Percentiles rank a stretch among this genome's conserved stretches.
These are phyloP conservation scores for Lasiodiplodia hormozganensis DNA, from an alignment of 2,329 filamentous ascomycete species.

Conservation along the genomic window DNA sequence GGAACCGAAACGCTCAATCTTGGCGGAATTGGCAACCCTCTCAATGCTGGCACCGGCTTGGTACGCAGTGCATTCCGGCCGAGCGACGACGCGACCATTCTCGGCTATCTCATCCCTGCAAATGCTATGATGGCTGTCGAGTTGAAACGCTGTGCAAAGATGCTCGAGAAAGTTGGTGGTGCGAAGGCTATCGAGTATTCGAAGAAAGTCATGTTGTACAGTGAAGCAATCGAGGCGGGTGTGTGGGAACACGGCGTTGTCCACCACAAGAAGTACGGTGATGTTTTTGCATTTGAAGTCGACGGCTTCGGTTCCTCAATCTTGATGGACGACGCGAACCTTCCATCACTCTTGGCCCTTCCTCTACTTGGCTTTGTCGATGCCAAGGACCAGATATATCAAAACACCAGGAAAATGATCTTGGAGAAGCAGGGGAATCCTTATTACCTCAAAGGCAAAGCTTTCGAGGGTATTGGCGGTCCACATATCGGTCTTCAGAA, in stretches of 20 bases:
- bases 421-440: constrained; percentile 80
- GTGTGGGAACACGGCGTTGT: constrained; percentile 87
- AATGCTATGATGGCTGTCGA: constrained; percentile 98
- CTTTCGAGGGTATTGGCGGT: constrained; percentile 88
- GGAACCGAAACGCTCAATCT: constrained; percentile 92
- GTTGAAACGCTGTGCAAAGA: constrained; percentile 73
- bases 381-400: constrained; percentile 72
- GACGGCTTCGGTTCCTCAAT: constrained; percentile 85
- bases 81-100: constrained; percentile 91
- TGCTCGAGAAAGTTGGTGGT: constrained; percentile 70
- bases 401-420: constrained; percentile 87
- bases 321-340: constrained; percentile 89
- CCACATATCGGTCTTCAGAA: constrained; percentile 82
- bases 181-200: constrained; percentile 50
- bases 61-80: constrained; percentile 92
- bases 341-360: constrained; percentile 79
- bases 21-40: constrained; percentile 84
- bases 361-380: constrained; percentile 79
- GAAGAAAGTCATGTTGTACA: constrained; percentile 60
- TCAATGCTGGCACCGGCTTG: constrained; percentile 83
- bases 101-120: constrained; percentile 92
- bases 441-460: constrained; percentile 79
- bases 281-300: constrained; percentile 86
- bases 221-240: constrained; percentile 73
- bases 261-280: constrained; percentile 74